Evolutionary conservation across 129 eudicot species (phyloP).

Genomic region (Escallonia herrerae): DNA sequence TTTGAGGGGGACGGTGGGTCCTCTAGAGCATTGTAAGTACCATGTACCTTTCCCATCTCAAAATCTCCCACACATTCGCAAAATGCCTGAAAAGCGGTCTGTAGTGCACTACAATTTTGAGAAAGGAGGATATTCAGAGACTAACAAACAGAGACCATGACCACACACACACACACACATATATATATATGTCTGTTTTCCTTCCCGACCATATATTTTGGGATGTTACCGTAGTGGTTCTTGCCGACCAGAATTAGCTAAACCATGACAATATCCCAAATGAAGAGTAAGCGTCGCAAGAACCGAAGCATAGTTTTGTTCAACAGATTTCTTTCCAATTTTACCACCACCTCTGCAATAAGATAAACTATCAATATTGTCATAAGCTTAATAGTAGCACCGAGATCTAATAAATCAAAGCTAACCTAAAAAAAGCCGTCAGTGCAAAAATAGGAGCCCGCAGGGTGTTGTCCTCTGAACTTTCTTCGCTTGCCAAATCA

Average conservation of each 20-base stretch:
- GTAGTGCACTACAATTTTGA: slow-evolving; percentile 46
- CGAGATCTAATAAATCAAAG: slow-evolving; percentile 5
- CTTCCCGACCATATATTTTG: background rate
- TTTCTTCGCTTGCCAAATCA: slow-evolving; percentile 58
- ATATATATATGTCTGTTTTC: background rate
- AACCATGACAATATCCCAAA: slow-evolving; percentile 81
- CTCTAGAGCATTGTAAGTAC: no score
- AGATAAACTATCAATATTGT: slow-evolving; percentile 6
- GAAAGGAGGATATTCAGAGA: background rate
- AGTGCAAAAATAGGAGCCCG: slow-evolving; percentile 88
- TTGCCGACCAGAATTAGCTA: slow-evolving; percentile 56
- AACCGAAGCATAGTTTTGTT: slow-evolving; percentile 81
- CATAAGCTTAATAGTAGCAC: slow-evolving; percentile 1
- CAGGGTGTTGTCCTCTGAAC: slow-evolving; percentile 54
- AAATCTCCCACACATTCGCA: slow-evolving; percentile 99
- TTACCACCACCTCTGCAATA: slow-evolving; percentile 91
- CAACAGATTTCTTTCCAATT: slow-evolving; percentile 82
- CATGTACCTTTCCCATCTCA: slow-evolving; percentile 92
- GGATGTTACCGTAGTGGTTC: slow-evolving; percentile 73
- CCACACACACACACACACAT: background rate
- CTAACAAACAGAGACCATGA: background rate
- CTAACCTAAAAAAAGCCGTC: slow-evolving; percentile 92
- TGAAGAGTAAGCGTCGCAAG: slow-evolving; percentile 82
- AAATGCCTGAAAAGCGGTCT: slow-evolving; percentile 87
- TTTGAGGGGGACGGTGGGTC: no score